Percentiles rank a stretch among this genome's conserved stretches.
Conservation (phyloP, 2,329 filamentous ascomycete species). For the Lecanicillium sp. region DNA sequence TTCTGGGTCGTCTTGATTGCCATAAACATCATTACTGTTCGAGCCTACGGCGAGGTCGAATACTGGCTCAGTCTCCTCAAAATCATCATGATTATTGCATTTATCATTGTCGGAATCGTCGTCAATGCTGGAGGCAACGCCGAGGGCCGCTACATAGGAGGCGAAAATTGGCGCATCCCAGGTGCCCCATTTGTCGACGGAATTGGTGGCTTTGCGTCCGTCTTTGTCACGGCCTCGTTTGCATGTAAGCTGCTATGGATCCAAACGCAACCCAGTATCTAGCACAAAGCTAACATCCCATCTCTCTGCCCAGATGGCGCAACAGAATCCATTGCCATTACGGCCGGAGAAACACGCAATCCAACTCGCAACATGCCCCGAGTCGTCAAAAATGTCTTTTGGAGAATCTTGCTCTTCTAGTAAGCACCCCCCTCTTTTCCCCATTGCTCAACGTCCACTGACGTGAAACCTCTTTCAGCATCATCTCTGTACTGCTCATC, state of each 20-base stretch:
- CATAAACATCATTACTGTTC: slow-evolving; percentile 25
- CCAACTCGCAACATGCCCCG: slow-evolving; percentile 51
- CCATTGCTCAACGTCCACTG: slow-evolving; percentile 14
- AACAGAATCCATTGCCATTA: slow-evolving; percentile 57
- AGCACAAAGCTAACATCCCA: background rate
- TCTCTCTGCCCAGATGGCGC: slow-evolving; percentile 27
- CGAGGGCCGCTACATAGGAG: slow-evolving; percentile 46
- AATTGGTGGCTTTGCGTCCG: slow-evolving; percentile 56
- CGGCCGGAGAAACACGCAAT: slow-evolving; percentile 57
- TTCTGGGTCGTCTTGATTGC: slow-evolving; percentile 48
- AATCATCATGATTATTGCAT: slow-evolving; percentile 45
- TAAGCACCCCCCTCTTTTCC: background rate
- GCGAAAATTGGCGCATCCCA: slow-evolving; percentile 47
- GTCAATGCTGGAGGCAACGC: slow-evolving; percentile 44
- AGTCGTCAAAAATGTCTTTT: slow-evolving; percentile 59
- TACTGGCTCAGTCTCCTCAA: slow-evolving; percentile 50
- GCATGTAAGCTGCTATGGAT: slow-evolving; percentile 38
- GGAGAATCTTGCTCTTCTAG: slow-evolving; percentile 49
- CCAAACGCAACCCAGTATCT: too few relatives aligned
- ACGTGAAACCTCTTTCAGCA: slow-evolving; percentile 14
- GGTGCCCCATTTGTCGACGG: slow-evolving; percentile 57
- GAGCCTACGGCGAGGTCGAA: slow-evolving; percentile 34
- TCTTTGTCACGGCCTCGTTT: slow-evolving; percentile 46
- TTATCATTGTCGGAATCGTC: slow-evolving; percentile 54
- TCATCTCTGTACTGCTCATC: slow-evolving; percentile 32